Evolutionary conservation across 2,329 filamentous ascomycete genomes (phyloP).

Genomic region (Aaosphaeria pasadenensis): DNA sequence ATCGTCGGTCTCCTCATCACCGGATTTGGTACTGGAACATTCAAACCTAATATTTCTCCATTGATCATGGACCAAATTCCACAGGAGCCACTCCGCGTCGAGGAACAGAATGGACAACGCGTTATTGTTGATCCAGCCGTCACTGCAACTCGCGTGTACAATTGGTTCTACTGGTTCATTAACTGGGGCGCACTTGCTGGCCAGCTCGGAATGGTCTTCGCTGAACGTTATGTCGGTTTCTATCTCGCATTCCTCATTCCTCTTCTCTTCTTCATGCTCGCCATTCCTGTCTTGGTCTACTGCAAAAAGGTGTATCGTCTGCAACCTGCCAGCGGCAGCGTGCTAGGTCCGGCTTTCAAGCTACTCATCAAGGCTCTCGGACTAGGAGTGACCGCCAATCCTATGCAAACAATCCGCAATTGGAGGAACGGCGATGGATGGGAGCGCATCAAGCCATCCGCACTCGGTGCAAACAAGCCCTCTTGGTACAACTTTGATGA

Average conservation of each 20-base stretch:
- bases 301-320: constrained; percentile 65
- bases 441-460: constrained; percentile 61
- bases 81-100: constrained; percentile 49
- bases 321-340: constrained; percentile 66
- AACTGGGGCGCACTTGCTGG: constrained; percentile 36
- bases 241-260: constrained; percentile 70
- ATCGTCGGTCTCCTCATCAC: constrained; percentile 59
- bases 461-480: constrained; percentile 50
- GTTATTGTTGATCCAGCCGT: constrained; percentile 66
- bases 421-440: constrained; percentile 57
- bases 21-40: constrained; percentile 65
- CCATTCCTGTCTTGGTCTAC: constrained; percentile 55
- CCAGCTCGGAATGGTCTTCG: constrained; percentile 38
- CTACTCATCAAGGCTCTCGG: constrained; percentile 60
- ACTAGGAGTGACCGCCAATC: constrained; percentile 56
- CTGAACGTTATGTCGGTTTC: constrained; percentile 59
- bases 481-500: constrained; percentile 77
- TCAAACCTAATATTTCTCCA: constrained; percentile 64
- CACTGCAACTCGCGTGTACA: constrained; percentile 67
- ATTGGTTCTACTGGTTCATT: constrained; percentile 44
- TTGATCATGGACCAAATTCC: constrained; percentile 63
- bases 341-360: constrained; percentile 63
- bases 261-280: constrained; percentile 61
- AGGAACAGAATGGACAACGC: constrained; percentile 50
- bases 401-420: constrained; percentile 41